These are phyloP conservation scores for Gentiana macrophylla DNA, from an alignment of 257 asterid species.

Conservation along the genomic window DNA sequence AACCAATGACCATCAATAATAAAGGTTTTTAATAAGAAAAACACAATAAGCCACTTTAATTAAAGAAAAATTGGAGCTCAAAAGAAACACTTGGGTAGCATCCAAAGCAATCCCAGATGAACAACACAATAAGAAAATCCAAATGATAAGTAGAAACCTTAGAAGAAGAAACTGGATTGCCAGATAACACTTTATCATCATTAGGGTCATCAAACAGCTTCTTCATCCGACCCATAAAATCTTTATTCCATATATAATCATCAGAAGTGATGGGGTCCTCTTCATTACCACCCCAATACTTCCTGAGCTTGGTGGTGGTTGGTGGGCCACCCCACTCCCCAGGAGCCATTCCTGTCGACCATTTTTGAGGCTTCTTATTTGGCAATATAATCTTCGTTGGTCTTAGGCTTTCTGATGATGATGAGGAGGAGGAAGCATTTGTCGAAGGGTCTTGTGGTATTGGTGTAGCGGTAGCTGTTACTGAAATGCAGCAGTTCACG, in stretches of 20 bases:
- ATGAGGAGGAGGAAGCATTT: conserved; percentile 20
- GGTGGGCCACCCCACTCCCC: conserved; percentile 97
- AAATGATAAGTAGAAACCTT: conserved; percentile 26
- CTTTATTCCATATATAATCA: conserved; percentile 84
- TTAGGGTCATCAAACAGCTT: conserved; percentile 47
- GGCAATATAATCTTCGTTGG: conserved; percentile 70
- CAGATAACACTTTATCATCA: conserved; percentile 9
- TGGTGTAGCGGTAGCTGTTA: conserved; percentile 55
- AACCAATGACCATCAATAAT: background rate
- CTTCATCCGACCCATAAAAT: conserved; percentile 81
- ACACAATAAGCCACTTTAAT: background rate
- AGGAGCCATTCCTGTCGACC: conserved; percentile 88
- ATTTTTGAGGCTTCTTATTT: conserved; percentile 68
- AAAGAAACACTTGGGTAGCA: background rate
- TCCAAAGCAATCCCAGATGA: background rate
- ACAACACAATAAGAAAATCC: background rate
- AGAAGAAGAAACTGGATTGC: conserved; percentile 14
- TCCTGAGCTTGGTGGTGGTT: conserved; percentile 74
- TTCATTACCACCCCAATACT: conserved; percentile 87
- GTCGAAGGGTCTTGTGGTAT: conserved; percentile 38
- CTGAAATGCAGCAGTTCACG: conserved; percentile 50
- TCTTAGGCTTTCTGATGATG: conserved; percentile 5
- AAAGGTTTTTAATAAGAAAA: background rate
- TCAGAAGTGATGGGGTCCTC: conserved; percentile 77
- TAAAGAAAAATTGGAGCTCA: background rate